Percentiles rank a stretch among this genome's conserved stretches.
Conservation (phyloP, 225 moss, liverwort and hornwort genomes). For the Asterella californica region DNA sequence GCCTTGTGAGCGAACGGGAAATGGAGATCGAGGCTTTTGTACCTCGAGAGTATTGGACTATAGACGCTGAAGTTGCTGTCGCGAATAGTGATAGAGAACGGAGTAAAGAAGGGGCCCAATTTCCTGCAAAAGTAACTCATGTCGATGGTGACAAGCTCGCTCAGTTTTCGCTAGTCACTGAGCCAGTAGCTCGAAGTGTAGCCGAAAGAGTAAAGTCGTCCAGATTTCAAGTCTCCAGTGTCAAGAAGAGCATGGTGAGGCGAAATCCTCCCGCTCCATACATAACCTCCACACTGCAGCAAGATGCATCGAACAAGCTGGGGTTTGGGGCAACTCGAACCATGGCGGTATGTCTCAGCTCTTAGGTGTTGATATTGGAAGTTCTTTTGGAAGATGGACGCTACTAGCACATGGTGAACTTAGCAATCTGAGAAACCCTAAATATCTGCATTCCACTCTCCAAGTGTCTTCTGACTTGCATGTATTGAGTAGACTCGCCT, state of each 20-base stretch:
- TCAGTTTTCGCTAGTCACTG: constrained; percentile 68
- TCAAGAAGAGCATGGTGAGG: constrained; percentile 62
- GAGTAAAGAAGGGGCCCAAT: background rate
- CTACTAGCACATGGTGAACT: background rate
- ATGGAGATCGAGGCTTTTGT: constrained; percentile 71
- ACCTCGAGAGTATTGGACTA: constrained; percentile 66
- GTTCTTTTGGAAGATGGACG: background rate
- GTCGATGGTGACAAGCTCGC: constrained; percentile 64
- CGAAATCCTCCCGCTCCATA: constrained; percentile 74
- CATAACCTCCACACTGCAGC: constrained; percentile 89
- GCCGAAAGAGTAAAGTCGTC: constrained; percentile 47
- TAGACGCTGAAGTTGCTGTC: constrained; percentile 50
- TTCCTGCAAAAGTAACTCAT: constrained; percentile 68
- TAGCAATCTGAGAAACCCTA: background rate
- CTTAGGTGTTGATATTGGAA: background rate
- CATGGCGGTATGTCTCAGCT: constrained; percentile 61
- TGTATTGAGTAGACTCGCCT: background rate
- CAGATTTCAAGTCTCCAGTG: constrained; percentile 53
- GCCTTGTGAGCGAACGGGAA: constrained; percentile 86
- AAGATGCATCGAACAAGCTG: constrained; percentile 88
- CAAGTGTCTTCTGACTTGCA: background rate
- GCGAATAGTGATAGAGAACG: constrained; percentile 6
- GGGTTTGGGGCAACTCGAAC: constrained; percentile 82
- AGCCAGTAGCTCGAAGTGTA: constrained; percentile 45
- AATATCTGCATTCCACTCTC: background rate